These are phyloP conservation scores for Penicillium roqueforti DNA, from an alignment of 495 filamentous ascomycete species.

Conservation along the genomic window DNA sequence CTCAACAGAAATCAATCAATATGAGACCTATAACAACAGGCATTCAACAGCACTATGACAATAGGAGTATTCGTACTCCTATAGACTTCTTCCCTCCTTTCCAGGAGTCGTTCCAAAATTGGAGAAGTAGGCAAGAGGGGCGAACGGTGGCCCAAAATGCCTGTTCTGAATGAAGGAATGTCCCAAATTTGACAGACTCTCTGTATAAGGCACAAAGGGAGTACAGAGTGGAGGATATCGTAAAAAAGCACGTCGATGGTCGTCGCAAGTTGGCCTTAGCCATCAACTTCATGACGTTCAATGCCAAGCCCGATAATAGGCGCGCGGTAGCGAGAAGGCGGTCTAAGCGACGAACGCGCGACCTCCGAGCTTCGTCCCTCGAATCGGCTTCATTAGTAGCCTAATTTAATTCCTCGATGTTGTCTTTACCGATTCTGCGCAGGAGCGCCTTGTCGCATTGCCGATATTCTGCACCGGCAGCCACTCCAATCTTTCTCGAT, in stretches of 20 bases:
- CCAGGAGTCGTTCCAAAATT: conserved; percentile 10
- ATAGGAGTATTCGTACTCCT: not conserved
- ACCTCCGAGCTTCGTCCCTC: not conserved
- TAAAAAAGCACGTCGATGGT: conserved; percentile 2
- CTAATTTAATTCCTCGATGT: conserved; percentile 11
- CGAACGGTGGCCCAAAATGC: not conserved
- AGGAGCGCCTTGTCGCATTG: conserved; percentile 17
- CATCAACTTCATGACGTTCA: conserved; percentile 26
- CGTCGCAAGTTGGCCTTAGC: conserved; percentile 26
- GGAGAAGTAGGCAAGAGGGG: not conserved
- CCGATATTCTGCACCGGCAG: conserved; percentile 9
- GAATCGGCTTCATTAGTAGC: not conserved
- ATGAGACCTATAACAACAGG: not conserved
- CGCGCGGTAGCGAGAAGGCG: conserved; percentile 23
- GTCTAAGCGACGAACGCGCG: conserved; percentile 7
- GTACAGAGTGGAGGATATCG: not conserved
- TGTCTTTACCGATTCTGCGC: conserved; percentile 18
- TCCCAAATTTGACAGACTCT: not conserved
- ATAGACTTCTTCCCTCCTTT: not conserved
- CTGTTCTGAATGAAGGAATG: not conserved
- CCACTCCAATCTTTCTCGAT: conserved; percentile 34
- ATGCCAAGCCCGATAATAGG: conserved; percentile 24
- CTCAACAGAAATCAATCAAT: not conserved
- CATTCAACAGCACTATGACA: not conserved
- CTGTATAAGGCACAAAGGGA: conserved; percentile 11